Evolutionary conservation across 2,329 filamentous ascomycete species (phyloP).

Genomic region (Aspergillus viridinutans): DNA sequence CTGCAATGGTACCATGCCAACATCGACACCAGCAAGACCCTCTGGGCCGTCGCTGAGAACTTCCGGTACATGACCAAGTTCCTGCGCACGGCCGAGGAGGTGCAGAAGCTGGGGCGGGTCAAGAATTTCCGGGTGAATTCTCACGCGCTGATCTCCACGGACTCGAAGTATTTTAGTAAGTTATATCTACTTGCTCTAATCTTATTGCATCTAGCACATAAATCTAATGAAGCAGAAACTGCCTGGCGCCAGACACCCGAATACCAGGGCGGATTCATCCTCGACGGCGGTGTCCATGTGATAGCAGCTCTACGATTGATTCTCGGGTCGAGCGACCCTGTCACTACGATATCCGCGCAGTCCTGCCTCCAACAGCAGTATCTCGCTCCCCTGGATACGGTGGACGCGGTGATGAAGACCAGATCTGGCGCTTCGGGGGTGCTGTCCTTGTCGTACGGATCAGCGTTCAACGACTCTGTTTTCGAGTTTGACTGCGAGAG

Average conservation of each 20-base stretch:
- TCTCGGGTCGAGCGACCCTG: constrained; percentile 41
- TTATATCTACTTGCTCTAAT: neutral
- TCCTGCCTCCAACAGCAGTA: constrained; percentile 48
- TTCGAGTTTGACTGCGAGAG: constrained; percentile 51
- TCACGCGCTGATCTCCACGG: constrained; percentile 42
- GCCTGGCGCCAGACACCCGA: constrained; percentile 54
- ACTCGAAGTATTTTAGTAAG: constrained; percentile 52
- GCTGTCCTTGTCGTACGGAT: constrained; percentile 51
- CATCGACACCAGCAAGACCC: constrained; percentile 35
- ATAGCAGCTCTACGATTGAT: constrained; percentile 50
- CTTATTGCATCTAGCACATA: neutral
- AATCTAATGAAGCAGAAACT: constrained; percentile 35
- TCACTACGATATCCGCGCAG: constrained; percentile 46
- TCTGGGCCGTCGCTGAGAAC: constrained; percentile 55
- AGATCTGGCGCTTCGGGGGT: constrained; percentile 48
- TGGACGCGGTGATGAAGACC: constrained; percentile 50
- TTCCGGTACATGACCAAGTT: constrained; percentile 51
- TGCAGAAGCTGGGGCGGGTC: constrained; percentile 46
- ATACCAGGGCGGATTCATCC: constrained; percentile 57
- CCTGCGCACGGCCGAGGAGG: constrained; percentile 42
- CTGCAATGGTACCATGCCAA: constrained; percentile 48
- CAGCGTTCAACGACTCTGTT: constrained; percentile 45
- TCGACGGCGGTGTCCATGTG: constrained; percentile 57
- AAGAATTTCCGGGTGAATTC: constrained; percentile 49
- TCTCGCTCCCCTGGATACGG: constrained; percentile 54